Base-by-base conservation (phyloP, 768 basidiomycete species). In the Holtermanniella nyarrowii region DNA sequence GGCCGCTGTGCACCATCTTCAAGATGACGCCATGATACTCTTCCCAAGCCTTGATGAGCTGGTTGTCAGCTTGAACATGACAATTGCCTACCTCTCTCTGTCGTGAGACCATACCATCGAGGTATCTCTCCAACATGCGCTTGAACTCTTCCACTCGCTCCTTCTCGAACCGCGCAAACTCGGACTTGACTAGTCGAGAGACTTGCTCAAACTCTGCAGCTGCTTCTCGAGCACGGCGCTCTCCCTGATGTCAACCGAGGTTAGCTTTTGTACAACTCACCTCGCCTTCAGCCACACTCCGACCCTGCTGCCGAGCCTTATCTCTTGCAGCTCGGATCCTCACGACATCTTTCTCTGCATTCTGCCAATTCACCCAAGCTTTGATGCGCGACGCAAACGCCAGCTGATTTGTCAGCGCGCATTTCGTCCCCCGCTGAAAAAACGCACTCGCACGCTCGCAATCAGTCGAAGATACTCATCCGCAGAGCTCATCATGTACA, bases 131-230 rank as follows among this genome's bases (percentile, higher is more conserved):
- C 58, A 99, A 69, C 2, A 84, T 78, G 42, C 79, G 76, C 72
- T 90, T 91, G 72, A 97, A 95, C 68, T 97, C 93, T 44, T 88
- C 85, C 22, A 97, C 79, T 41, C 91, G 80, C 72, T 95, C 93
- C 65, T 82, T 80, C 73, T 99, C 93, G 65, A 97, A 96, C 41
- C 93, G 77, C 3, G 81, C 81, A 57, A 90, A 80, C 73, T 99
- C 95, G 3, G 79, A 74, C 72, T 97, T 97, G 60, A 89, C 82
- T 18, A 95, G 74, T 58, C 84, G 84, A 18, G 88, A 87, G 12
- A 84, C 83, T 20, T 85, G 80, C 42, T 96, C 91, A 65, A 85
- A 99, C 57, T 95, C 93, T 46, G 81, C 80, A 65, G 85, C 87
- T 0, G 85, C 79, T 44, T 93, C 88, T 42, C 86, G 71, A 3